phyloP scores from a whole-genome alignment of 768 basidiomycete species.

The Boletus patriciae region DNA sequence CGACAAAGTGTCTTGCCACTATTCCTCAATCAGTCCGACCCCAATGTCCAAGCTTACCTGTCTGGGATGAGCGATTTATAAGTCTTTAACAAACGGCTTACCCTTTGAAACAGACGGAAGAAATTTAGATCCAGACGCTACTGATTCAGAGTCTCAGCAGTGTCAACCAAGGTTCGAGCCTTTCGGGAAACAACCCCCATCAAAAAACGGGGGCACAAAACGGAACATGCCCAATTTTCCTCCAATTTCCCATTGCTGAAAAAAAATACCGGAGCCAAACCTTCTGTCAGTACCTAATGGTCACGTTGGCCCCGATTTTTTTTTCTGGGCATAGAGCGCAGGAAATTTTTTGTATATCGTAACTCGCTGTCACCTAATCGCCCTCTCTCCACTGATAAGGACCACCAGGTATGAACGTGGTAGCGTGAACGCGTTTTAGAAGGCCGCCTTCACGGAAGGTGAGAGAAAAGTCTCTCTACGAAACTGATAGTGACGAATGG shows the following conservation, averaged over 20 bases:
- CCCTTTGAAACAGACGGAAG: background rate
- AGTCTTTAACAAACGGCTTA: background rate
- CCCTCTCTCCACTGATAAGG: conserved; percentile 20
- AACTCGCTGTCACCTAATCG: conserved; percentile 22
- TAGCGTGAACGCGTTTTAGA: background rate
- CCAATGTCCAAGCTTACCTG: conserved; percentile 8
- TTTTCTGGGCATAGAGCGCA: conserved; percentile 28
- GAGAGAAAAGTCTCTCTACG: conserved; percentile 1
- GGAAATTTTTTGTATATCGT: conserved; percentile 23
- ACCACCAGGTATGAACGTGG: conserved; percentile 21
- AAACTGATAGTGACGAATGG: background rate
- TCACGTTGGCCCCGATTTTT: conserved; percentile 15
- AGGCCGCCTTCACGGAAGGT: conserved; percentile 1
- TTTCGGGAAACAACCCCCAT: conserved; percentile 2
- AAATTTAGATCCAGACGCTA: background rate
- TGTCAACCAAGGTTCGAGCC: conserved; percentile 29
- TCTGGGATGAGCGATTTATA: background rate
- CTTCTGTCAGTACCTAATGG: conserved; percentile 19
- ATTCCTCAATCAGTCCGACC: conserved; percentile 26
- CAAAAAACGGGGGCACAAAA: conserved; percentile 15
- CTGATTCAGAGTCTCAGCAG: conserved; percentile 1
- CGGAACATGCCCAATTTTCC: conserved; percentile 7
- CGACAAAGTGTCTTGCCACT: conserved; percentile 18
- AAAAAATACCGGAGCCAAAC: conserved; percentile 11
- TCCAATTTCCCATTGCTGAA: background rate